phyloP scores from a whole-genome alignment of 2,329 filamentous ascomycete genomes.

The Neofusicoccum laricinum region DNA sequence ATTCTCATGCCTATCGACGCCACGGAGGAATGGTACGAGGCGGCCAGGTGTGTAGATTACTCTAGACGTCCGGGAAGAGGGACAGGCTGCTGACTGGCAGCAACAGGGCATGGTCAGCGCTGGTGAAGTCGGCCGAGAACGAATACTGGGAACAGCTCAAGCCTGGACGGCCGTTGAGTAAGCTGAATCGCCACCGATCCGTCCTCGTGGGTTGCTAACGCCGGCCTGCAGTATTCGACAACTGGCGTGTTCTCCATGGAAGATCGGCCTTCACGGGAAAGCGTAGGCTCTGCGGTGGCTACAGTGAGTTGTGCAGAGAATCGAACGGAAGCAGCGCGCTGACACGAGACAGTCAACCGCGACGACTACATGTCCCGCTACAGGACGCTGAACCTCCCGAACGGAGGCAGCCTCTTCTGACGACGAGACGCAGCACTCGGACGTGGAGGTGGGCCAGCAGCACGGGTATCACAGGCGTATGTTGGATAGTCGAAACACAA shows the following conservation, averaged over 20 bases:
- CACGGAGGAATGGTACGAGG: slow-evolving; percentile 70
- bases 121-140: slow-evolving; percentile 62
- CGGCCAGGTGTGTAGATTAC: slow-evolving; percentile 50
- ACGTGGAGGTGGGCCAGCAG: too few species aligned
- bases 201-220: not conserved
- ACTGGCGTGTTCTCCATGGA: slow-evolving; percentile 92
- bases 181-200: slow-evolving; percentile 31
- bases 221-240: slow-evolving; percentile 72
- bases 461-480: too few species aligned
- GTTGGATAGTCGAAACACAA: too few species aligned
- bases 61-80: not conserved
- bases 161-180: slow-evolving; percentile 75
- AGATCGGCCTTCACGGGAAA: slow-evolving; percentile 78
- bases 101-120: slow-evolving; percentile 62
- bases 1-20: slow-evolving; percentile 55
- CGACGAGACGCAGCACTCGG: too few species aligned
- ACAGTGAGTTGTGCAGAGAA: slow-evolving; percentile 59
- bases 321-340: not conserved
- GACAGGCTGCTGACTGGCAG: not conserved
- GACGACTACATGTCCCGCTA: slow-evolving; percentile 22
- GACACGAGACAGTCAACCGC: slow-evolving; percentile 19
- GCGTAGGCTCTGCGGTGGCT: slow-evolving; percentile 85
- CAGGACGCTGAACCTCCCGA: slow-evolving; percentile 1
- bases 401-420: not conserved
- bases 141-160: slow-evolving; percentile 79